Conservation (phyloP, 208 protist species). For the Trypanosoma grayi region DNA sequence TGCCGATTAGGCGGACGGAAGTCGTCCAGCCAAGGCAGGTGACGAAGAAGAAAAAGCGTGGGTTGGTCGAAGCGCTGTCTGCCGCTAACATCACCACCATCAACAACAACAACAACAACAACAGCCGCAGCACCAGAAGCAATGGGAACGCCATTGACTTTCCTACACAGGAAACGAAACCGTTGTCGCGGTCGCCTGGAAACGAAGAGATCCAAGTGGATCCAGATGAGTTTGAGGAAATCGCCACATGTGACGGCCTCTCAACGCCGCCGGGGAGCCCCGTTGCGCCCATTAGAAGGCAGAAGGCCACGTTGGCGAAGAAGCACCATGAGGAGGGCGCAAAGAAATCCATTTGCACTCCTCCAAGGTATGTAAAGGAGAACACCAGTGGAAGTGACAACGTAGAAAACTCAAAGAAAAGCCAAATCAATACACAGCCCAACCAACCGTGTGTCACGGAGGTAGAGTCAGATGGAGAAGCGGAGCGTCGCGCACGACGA, state of each 20-base stretch:
- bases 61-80: background rate
- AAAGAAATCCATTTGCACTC: background rate
- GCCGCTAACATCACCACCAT: background rate
- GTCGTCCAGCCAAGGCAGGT: constrained; percentile 7
- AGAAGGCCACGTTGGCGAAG: background rate
- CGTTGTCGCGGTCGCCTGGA: background rate
- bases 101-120: background rate
- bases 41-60: background rate
- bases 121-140: background rate
- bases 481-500: background rate
- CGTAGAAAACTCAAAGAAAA: no score
- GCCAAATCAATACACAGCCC: no score
- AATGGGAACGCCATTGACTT: background rate
- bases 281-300: background rate
- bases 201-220: background rate
- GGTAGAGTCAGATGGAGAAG: background rate
- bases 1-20: constrained; percentile 12
- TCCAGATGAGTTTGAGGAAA: constrained; percentile 3
- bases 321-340: no score
- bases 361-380: no score
- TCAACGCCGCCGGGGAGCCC: background rate
- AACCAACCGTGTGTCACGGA: no score
- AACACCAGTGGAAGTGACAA: no score
- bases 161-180: background rate
- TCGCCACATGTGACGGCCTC: background rate